These are phyloP conservation scores for Zancudomyces culisetae DNA, from an alignment of 371 early-diverging fungal species.

Conservation along the genomic window DNA sequence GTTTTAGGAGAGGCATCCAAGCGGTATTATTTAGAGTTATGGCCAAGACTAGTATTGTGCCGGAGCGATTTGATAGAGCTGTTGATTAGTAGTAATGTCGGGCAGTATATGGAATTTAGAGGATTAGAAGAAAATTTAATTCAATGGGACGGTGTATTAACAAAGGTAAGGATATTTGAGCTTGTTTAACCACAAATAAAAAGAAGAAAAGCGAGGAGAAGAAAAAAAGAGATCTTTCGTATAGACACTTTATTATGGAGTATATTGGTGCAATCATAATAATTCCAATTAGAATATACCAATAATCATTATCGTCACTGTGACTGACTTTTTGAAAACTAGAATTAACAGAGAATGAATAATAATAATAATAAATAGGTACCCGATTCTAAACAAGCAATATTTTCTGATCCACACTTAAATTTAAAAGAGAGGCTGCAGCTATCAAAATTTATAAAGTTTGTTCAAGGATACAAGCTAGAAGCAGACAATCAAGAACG, in stretches of 20 bases:
- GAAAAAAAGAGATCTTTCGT: too few species aligned
- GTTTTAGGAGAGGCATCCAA: constrained; percentile 27
- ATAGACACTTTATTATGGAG: too few species aligned
- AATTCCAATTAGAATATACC: too few species aligned
- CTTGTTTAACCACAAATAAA: too few species aligned
- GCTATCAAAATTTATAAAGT: constrained; percentile 71
- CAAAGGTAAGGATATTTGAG: constrained; percentile 5
- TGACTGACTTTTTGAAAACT: too few species aligned
- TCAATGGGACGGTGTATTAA: constrained; percentile 16
- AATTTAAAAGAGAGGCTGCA: constrained; percentile 65
- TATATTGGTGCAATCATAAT: too few species aligned
- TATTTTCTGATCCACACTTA: constrained; percentile 59
- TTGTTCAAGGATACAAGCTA: constrained; percentile 32
- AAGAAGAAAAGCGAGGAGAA: not conserved
- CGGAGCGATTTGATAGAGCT: constrained; percentile 54
- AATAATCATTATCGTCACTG: too few species aligned
- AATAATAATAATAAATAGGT: too few species aligned
- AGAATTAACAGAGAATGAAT: too few species aligned
- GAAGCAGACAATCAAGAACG: constrained; percentile 24
- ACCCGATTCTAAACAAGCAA: constrained; percentile 82
- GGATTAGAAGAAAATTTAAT: constrained; percentile 49
- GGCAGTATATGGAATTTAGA: constrained; percentile 73
- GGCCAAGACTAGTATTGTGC: constrained; percentile 54
- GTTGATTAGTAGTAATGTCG: constrained; percentile 60
- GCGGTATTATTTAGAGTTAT: constrained; percentile 55